Conservation (phyloP, 2,329 filamentous ascomycete species). For the Elsinoe necatrix region DNA sequence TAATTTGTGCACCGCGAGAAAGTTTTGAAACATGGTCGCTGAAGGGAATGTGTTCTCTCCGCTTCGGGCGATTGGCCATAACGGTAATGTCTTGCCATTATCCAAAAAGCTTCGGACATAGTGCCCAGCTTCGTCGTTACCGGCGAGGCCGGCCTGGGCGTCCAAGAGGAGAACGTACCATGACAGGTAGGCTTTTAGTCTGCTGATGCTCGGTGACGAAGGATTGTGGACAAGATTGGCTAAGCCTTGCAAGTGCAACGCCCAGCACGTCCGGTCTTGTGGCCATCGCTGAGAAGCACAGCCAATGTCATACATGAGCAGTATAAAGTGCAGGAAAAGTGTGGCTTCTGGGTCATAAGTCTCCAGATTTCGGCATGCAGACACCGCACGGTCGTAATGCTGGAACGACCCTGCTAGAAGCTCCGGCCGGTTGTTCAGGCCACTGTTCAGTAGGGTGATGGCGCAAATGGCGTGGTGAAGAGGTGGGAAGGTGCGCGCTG, state of each 20-base stretch:
- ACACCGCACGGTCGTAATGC: constrained; percentile 48
- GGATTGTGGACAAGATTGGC: constrained; percentile 34
- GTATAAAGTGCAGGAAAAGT: constrained; percentile 50
- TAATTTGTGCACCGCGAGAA: not conserved
- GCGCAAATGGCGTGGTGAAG: constrained; percentile 51
- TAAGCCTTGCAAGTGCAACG: constrained; percentile 46
- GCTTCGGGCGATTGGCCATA: constrained; percentile 12
- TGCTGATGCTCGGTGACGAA: not conserved
- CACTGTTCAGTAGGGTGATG: constrained; percentile 34
- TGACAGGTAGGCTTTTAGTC: constrained; percentile 42
- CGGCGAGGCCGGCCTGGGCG: constrained; percentile 16
- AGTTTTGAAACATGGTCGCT: not conserved
- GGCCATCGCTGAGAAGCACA: constrained; percentile 15
- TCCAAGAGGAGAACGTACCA: constrained; percentile 50
- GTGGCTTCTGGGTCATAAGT: constrained; percentile 47
- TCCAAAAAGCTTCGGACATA: constrained; percentile 14
- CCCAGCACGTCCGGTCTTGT: constrained; percentile 42
- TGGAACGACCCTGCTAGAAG: constrained; percentile 42
- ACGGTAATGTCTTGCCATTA: constrained; percentile 9
- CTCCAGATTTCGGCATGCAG: constrained; percentile 28
- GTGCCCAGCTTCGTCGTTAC: constrained; percentile 15
- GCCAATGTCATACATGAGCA: constrained; percentile 49
- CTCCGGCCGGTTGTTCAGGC: constrained; percentile 33
- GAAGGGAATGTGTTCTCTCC: constrained; percentile 4
- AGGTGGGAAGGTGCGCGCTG: constrained; percentile 12